These are phyloP conservation scores for Diaporthe citri DNA, from an alignment of 2,329 filamentous ascomycete genomes.

Conservation along the genomic window DNA sequence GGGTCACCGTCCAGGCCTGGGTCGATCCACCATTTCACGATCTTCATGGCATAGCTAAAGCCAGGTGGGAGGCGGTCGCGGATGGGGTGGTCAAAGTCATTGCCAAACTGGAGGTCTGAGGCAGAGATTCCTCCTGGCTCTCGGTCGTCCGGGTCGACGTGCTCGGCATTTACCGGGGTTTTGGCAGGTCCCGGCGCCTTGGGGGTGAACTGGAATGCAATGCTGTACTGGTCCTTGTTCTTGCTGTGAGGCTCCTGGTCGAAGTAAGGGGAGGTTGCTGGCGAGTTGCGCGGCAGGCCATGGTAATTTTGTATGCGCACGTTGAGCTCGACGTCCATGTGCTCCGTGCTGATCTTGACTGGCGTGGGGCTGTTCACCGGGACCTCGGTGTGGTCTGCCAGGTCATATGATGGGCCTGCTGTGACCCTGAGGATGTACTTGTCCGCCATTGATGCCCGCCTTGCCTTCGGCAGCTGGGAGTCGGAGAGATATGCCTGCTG, in stretches of 20 bases:
- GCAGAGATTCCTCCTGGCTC: constrained; percentile 69
- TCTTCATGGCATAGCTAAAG: constrained; percentile 84
- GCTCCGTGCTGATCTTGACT: constrained; percentile 71
- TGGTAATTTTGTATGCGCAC: constrained; percentile 77
- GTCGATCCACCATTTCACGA: constrained; percentile 92
- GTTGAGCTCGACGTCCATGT: constrained; percentile 76
- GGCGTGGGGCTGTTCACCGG: constrained; percentile 79
- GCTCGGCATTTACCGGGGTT: constrained; percentile 38
- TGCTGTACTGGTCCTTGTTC: constrained; percentile 84
- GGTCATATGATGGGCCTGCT: constrained; percentile 82
- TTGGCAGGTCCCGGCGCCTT: constrained; percentile 56
- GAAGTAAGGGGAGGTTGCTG: constrained; percentile 83
- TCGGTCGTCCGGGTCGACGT: constrained; percentile 43
- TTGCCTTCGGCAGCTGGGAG: not conserved
- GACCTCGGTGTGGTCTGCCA: constrained; percentile 77
- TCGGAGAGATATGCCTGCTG: not conserved
- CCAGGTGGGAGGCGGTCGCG: constrained; percentile 87
- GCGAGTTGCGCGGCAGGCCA: constrained; percentile 80
- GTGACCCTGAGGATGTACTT: constrained; percentile 87
- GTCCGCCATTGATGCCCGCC: constrained; percentile 63
- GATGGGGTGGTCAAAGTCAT: constrained; percentile 94
- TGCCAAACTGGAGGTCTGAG: constrained; percentile 87
- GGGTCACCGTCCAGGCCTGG: constrained; percentile 91
- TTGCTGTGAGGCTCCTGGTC: constrained; percentile 73
- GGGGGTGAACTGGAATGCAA: constrained; percentile 83